phyloP scores from a whole-genome alignment of 768 basidiomycete genomes.

The Suillus discolor region DNA sequence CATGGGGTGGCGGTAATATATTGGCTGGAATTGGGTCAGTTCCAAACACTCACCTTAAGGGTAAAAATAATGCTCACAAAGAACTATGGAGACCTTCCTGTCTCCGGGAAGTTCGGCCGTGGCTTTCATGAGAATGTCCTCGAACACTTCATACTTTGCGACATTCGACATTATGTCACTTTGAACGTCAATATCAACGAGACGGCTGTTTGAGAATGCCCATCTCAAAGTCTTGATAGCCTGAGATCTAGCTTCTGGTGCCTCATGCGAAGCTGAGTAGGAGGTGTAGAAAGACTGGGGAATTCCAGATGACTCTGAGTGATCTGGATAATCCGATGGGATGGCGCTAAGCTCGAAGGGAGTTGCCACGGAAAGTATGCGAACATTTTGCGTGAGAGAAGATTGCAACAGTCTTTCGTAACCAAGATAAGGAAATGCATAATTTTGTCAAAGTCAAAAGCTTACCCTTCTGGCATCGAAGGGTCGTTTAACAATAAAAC shows the following conservation, averaged over 20 bases:
- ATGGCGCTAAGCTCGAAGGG: slow-evolving; percentile 61
- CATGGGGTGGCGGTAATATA: slow-evolving; percentile 77
- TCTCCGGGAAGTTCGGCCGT: slow-evolving; percentile 39
- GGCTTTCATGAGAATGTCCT: slow-evolving; percentile 71
- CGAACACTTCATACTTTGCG: slow-evolving; percentile 63
- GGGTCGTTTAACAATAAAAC: slow-evolving; percentile 1
- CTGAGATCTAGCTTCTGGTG: slow-evolving; percentile 42
- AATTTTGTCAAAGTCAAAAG: background rate
- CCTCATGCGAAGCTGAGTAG: slow-evolving; percentile 50
- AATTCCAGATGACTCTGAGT: slow-evolving; percentile 36
- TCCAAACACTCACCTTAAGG: background rate
- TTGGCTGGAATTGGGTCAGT: slow-evolving; percentile 53
- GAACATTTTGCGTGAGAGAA: background rate
- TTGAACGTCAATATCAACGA: slow-evolving; percentile 73
- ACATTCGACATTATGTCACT: slow-evolving; percentile 51
- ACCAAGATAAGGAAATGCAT: background rate
- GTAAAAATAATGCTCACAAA: slow-evolving; percentile 51
- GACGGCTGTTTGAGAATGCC: slow-evolving; percentile 63
- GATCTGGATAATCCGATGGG: slow-evolving; percentile 40
- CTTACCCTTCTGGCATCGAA: background rate
- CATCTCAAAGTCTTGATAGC: slow-evolving; percentile 60
- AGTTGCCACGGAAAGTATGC: slow-evolving; percentile 51
- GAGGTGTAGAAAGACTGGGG: slow-evolving; percentile 59
- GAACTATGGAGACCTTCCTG: slow-evolving; percentile 55
- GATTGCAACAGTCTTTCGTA: slow-evolving; percentile 6